Conservation (phyloP, 2,329 filamentous ascomycete genomes). For the Chaetomium strumarium region DNA sequence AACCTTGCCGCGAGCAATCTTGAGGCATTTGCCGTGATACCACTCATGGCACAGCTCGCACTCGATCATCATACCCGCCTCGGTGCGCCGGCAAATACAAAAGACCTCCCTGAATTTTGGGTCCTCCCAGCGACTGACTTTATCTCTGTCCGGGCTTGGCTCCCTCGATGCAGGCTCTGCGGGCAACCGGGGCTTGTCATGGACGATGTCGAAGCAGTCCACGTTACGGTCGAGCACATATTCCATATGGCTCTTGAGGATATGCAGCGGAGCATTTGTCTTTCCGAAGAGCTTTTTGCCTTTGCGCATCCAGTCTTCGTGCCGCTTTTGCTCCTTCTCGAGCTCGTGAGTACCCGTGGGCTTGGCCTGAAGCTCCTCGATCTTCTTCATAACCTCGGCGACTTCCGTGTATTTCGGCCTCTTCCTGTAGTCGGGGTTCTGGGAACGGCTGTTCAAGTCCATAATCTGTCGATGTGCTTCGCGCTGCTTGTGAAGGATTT, state of each 20-base stretch:
- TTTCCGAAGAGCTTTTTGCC: conserved; percentile 98
- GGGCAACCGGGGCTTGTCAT: conserved; percentile 80
- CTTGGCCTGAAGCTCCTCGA: conserved; percentile 88
- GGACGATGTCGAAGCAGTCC: conserved; percentile 81
- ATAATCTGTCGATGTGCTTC: conserved; percentile 88
- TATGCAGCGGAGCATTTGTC: conserved; percentile 93
- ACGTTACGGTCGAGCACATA: conserved; percentile 84
- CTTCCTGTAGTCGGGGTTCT: conserved; percentile 66
- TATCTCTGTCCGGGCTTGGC: conserved; percentile 49
- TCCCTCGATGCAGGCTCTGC: conserved; percentile 89
- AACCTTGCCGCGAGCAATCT: conserved; percentile 94
- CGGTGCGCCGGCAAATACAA: conserved; percentile 88
- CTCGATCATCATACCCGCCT: conserved; percentile 99
- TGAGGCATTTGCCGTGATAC: conserved; percentile 98
- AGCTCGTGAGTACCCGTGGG: conserved; percentile 85
- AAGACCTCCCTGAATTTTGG: conserved; percentile 73
- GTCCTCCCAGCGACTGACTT: conserved; percentile 53
- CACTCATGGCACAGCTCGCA: conserved; percentile 98
- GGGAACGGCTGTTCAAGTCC: conserved; percentile 72
- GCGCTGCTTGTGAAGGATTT: conserved; percentile 90
- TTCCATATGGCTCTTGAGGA: conserved; percentile 89
- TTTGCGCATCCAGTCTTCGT: conserved; percentile 98
- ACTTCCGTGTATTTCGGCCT: conserved; percentile 86
- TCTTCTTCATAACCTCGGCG: conserved; percentile 78
- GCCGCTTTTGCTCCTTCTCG: conserved; percentile 87